Evolutionary conservation across 768 basidiomycete species (phyloP), one percentile per base, ranked within the genome.

Genomic region (Leccinum pellstonianum): DNA sequence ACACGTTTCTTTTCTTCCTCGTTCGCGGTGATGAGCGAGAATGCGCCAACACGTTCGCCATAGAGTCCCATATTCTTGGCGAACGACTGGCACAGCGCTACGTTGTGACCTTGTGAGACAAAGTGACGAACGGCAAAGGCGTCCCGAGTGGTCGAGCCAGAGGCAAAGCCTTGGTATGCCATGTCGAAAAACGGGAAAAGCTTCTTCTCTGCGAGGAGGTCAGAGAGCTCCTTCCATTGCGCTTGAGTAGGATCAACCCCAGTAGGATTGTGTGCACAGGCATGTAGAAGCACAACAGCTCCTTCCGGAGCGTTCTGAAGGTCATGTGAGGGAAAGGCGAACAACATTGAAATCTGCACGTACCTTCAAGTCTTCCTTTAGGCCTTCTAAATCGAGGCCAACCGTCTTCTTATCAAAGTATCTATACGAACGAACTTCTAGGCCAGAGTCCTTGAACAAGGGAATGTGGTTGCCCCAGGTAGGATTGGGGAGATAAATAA

Each of bases 31-130:
- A 83, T 85, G 69, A 99, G 73, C 17, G 95, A 96, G 80, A 99
- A 95, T 5, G 92, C 90, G n/a, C 97, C 97, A 59, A 94, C 93
- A 67, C 97, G 95, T 78, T 98, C 97, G 60, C 95, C 96, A 73
- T 99, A 99, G 46, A 99, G 84, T 55, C 97, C 97, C 87, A 98
- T 96, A 81, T 98, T 98, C 83, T 99, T 99, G 41, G 97, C 97
- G 75, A 97, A 99, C 38, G 92, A 95, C 74, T 99, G 97, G 64
- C 90, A 83, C 25, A 98, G 83, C 29, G 95, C 91, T 66, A 95
- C 76, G 70, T 95, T 89, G 78, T 97, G 95, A 23, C 93, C 92
- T 73, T 93, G 80, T 19, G 86, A 80, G 55, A 96, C 91, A 73
- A 99, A 98, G 78, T 96, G 86, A 64, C 96, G 91, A 59, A 98